These are phyloP conservation scores for Candida pini DNA, from an alignment of 805 yeast genomes.

Conservation along the genomic window DNA sequence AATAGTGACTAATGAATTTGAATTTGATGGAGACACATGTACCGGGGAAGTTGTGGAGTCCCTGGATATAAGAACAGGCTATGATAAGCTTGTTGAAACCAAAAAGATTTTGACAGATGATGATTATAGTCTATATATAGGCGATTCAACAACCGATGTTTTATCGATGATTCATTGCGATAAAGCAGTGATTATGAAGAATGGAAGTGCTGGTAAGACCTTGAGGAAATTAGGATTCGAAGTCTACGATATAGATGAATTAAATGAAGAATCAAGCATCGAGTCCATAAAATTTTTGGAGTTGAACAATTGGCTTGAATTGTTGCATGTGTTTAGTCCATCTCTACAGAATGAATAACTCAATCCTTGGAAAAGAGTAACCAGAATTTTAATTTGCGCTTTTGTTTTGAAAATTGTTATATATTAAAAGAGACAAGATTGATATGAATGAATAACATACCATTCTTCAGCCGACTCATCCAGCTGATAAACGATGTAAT, in stretches of 20 bases:
- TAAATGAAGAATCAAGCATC: not conserved
- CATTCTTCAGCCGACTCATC: too few relatives aligned
- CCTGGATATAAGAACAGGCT: constrained; percentile 43
- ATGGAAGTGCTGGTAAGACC: constrained; percentile 30
- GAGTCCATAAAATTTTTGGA: constrained; percentile 12
- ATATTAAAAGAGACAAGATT: too few relatives aligned
- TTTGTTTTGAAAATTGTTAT: constrained; percentile 4
- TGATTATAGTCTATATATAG: constrained; percentile 39
- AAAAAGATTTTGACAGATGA: constrained; percentile 13
- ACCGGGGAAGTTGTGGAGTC: constrained; percentile 19
- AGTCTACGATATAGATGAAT: constrained; percentile 16
- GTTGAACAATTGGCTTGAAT: constrained; percentile 16
- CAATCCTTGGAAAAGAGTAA: not conserved
- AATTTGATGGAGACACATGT: constrained; percentile 25
- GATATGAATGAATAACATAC: too few relatives aligned
- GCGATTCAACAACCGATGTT: constrained; percentile 60
- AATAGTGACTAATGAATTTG: constrained; percentile 49
- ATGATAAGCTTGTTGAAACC: constrained; percentile 37
- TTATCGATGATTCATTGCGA: constrained; percentile 43
- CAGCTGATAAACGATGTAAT: too few relatives aligned
- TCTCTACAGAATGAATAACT: constrained; percentile 6
- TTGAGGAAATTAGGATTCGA: constrained; percentile 20
- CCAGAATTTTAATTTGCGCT: not conserved
- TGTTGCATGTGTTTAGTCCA: constrained; percentile 8
- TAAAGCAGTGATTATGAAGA: constrained; percentile 40